phyloP scores from a whole-genome alignment of 2,329 filamentous ascomycete genomes.

The Microdochium bolleyi region DNA sequence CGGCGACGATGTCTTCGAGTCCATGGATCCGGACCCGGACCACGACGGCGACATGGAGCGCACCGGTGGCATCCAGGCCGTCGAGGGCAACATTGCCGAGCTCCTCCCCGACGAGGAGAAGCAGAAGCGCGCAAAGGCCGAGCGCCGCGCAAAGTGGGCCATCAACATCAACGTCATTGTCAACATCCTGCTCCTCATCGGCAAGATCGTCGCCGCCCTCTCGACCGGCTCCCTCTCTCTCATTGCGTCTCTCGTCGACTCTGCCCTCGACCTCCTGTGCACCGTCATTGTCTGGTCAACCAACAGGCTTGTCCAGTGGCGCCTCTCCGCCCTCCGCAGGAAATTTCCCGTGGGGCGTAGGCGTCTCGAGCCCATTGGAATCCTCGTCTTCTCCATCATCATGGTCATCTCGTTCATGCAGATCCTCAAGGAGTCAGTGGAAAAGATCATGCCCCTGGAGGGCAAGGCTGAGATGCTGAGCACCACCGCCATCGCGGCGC shows the following conservation, averaged over 20 bases:
- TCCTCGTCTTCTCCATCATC: conserved; percentile 54
- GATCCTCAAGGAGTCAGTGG: conserved; percentile 51
- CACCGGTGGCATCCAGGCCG: conserved; percentile 37
- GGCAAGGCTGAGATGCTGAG: conserved; percentile 37
- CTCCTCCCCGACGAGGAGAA: conserved; percentile 48
- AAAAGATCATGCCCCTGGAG: conserved; percentile 44
- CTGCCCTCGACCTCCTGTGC: conserved; percentile 51
- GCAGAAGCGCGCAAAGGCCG: conserved; percentile 33
- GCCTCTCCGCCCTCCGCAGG: conserved; percentile 36
- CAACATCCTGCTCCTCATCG: conserved; percentile 46
- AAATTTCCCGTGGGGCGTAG: conserved; percentile 50
- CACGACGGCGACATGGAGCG: conserved; percentile 47
- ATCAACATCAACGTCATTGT: conserved; percentile 48
- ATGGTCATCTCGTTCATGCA: conserved; percentile 58
- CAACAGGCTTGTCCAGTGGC: conserved; percentile 51
- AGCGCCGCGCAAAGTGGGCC: conserved; percentile 43
- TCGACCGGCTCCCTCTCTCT: conserved; percentile 51
- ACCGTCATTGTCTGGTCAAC: conserved; percentile 54
- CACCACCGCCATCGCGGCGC: conserved; percentile 44
- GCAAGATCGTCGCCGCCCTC: conserved; percentile 46
- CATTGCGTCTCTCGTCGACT: conserved; percentile 54
- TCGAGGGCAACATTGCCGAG: conserved; percentile 40
- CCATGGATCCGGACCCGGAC: conserved; percentile 50
- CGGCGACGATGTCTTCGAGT: conserved; percentile 51
- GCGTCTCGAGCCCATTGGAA: conserved; percentile 52